These are phyloP conservation scores for Globisporangium okanoganense DNA, from an alignment of 352 stramenopile species.

Conservation along the genomic window DNA sequence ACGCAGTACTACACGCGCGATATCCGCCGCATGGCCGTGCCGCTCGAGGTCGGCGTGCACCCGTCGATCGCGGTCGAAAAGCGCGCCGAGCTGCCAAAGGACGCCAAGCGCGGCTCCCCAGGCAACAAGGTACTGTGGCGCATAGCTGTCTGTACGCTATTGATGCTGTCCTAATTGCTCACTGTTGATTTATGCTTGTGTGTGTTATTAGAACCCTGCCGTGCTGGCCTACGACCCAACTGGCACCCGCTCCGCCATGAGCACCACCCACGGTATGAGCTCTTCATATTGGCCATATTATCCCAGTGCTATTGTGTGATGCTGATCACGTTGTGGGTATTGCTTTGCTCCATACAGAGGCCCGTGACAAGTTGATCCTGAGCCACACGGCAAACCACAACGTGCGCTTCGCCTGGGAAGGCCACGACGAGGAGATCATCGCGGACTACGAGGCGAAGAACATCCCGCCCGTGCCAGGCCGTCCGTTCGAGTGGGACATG, in stretches of 20 bases:
- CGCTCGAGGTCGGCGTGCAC: conserved; percentile 68
- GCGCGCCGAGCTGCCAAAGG: conserved; percentile 58
- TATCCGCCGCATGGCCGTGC: conserved; percentile 62
- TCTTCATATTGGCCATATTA: neutral
- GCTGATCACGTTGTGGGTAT: neutral
- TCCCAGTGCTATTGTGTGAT: too few species aligned
- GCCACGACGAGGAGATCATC: conserved; percentile 67
- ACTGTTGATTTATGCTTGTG: neutral
- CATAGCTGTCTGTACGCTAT: neutral
- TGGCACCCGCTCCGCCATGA: conserved; percentile 85
- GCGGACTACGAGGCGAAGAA: conserved; percentile 69
- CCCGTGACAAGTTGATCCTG: conserved; percentile 68
- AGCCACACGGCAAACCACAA: conserved; percentile 69
- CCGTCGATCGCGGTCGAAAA: conserved; percentile 58
- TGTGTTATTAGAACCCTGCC: conserved; percentile 55
- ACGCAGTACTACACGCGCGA: conserved; percentile 90
- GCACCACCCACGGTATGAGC: conserved; percentile 58
- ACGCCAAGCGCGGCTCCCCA: conserved; percentile 62
- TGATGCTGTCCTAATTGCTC: neutral
- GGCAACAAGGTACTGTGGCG: conserved; percentile 58
- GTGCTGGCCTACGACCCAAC: conserved; percentile 82
- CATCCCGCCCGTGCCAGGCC: conserved; percentile 64
- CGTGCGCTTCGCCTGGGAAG: conserved; percentile 81
- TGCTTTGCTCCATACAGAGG: conserved; percentile 24
- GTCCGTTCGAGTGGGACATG: conserved; percentile 69